Evolutionary conservation across 1,284 basidiomycete species (phyloP), one percentile per base, ranked within the genome.

Genomic region (Ustilago esculenta): DNA sequence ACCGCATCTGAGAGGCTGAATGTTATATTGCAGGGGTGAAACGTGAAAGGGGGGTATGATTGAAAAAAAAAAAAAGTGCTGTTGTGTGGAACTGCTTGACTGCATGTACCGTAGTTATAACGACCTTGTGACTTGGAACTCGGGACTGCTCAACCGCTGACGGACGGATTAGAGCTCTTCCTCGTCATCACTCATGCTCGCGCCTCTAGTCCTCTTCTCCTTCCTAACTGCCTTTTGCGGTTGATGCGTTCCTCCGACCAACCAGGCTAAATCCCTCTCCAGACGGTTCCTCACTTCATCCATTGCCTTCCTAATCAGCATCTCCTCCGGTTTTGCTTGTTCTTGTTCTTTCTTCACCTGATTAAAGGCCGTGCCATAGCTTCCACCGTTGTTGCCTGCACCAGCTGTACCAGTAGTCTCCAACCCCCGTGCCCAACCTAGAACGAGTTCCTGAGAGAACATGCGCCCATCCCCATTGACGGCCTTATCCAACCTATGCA

Each of bases 401-500:
- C 29, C 47, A 21, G 3, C n/a, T 2, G 34, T 36, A 6, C 53
- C 53, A 0, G 59, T 54, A 6, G 57, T 44, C 14, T 72, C 71
- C 15, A 80, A 40, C 0, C 49, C 61, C 10, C 75, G 58, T 7
- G 64, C 64, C 78, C 78, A 80, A 10, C 57, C 46, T 4, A 72
- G 39, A 18, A 80, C 74, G 3, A 73, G 51, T 20, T 80, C 78
- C 36, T 75, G 71, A 18, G 63, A 64, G 46, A 77, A 80, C 73
- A 80, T 80, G n/a, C 75, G 54, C 4, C 75, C 78, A 7, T 79
- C 71, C 0, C 59, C 50, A 37, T 80, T 80, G 25, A 80, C 77
- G 4, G 67, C 71, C 20, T 50, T 67, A 27, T 72, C 71, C 15
- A 80, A 18, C 4, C 57, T 27, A 15, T 67, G 55, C 18, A 78